A percentile compares a stretch with the other conserved stretches of the same genome.
Conservation (phyloP, 2,329 filamentous ascomycete species). For the Triangularia verruculosa region DNA sequence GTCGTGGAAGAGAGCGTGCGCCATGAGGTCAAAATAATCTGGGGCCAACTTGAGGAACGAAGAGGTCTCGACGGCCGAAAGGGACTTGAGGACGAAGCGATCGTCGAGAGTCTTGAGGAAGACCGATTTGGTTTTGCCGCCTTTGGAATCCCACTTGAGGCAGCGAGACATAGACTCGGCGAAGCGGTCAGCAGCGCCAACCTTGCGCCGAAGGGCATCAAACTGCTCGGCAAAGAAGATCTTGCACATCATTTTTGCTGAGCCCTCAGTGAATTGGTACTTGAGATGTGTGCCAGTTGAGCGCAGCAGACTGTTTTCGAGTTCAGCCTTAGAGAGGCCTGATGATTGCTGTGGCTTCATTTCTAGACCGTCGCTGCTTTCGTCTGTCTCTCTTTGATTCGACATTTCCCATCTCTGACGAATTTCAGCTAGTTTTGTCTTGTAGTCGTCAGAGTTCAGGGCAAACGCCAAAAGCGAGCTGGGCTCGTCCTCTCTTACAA, state of each 20-base stretch:
- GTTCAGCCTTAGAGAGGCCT: constrained; percentile 61
- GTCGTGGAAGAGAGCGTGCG: constrained; percentile 91
- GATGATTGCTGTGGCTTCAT: constrained; percentile 35
- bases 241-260: constrained; percentile 95
- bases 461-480: constrained; percentile 95
- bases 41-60: constrained; percentile 95
- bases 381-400: constrained; percentile 38
- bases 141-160: constrained; percentile 96
- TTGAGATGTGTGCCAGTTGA: constrained; percentile 89
- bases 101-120: constrained; percentile 97
- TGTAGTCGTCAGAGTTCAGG: constrained; percentile 83
- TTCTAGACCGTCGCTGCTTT: constrained; percentile 29
- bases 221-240: constrained; percentile 99
- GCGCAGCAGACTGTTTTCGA: constrained; percentile 82
- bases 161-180: constrained; percentile 93
- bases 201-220: constrained; percentile 88
- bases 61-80: constrained; percentile 87
- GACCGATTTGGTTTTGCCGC: constrained; percentile 95
- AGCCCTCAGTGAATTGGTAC: constrained; percentile 90
- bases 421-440: constrained; percentile 70
- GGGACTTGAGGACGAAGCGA: constrained; percentile 85
- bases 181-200: constrained; percentile 88
- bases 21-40: constrained; percentile 96
- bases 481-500: constrained; percentile 94
- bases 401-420: constrained; percentile 49